A percentile compares a stretch with the other conserved stretches of the same genome.
phyloP scores from a whole-genome alignment of 2,329 filamentous ascomycete genomes.

The Fusarium sulawesiense region DNA sequence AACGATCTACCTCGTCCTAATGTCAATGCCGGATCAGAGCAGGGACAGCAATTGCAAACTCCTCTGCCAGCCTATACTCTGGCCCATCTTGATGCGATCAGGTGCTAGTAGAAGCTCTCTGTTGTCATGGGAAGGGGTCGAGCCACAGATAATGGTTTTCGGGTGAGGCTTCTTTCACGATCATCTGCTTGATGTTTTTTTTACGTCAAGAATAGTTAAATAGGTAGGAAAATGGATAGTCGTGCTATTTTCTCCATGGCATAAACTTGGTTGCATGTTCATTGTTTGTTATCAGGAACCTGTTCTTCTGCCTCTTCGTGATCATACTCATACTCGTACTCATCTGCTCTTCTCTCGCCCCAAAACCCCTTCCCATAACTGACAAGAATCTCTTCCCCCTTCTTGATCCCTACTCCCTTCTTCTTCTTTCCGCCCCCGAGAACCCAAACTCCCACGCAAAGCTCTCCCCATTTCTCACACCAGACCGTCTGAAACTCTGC shows the following conservation, averaged over 20 bases:
- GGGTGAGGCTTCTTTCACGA: not conserved
- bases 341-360: constrained; percentile 54
- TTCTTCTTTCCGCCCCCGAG: constrained; percentile 47
- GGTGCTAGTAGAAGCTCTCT: not conserved
- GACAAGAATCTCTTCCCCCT: constrained; percentile 73
- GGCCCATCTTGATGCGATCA: not conserved
- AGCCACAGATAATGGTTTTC: too few species aligned
- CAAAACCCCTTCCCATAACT: constrained; percentile 77
- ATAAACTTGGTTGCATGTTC: not conserved
- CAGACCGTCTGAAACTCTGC: constrained; percentile 70
- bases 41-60: not conserved
- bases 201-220: not conserved
- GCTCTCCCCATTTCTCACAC: constrained; percentile 63
- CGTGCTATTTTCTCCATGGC: not conserved
- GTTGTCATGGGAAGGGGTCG: not conserved
- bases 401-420: constrained; percentile 57
- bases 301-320: constrained; percentile 6
- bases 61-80: not conserved
- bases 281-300: not conserved
- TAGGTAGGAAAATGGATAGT: not conserved
- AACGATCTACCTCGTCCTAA: not conserved
- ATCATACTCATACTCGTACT: constrained; percentile 11
- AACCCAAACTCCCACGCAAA: constrained; percentile 69
- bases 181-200: not conserved
- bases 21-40: not conserved